phyloP scores from a whole-genome alignment of 176 grass and related monocot species.

The Juncus effusus region DNA sequence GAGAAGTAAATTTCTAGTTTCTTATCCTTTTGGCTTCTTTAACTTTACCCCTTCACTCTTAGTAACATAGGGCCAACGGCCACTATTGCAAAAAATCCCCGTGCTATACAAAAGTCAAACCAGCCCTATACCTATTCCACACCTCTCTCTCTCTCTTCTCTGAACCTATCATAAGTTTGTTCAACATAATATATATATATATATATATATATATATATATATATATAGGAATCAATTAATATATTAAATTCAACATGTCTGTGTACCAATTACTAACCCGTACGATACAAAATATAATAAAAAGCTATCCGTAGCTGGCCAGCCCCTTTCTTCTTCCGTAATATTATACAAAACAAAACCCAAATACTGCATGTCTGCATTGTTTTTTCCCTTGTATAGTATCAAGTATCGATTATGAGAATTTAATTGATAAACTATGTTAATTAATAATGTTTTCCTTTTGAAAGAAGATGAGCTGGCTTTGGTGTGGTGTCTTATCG shows the following conservation, averaged over 20 bases:
- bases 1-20: neutral
- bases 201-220: neutral
- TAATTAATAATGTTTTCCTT: no score
- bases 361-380: no score
- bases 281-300: neutral
- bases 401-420: no score
- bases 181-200: neutral
- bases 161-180: conserved; percentile 2
- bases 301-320: no score
- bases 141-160: neutral
- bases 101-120: conserved; percentile 22
- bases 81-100: conserved; percentile 23
- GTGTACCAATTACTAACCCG: conserved; percentile 9
- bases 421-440: no score
- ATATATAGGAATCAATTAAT: no score
- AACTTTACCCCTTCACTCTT: neutral
- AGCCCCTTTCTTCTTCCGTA: no score
- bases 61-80: neutral
- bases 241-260: conserved; percentile 2
- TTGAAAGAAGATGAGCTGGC: neutral
- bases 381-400: no score
- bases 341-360: no score
- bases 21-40: neutral
- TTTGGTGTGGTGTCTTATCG: conserved; percentile 24
- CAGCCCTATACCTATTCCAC: conserved; percentile 11